Evolutionary conservation across 2,329 filamentous ascomycete species (phyloP), one percentile per base, ranked within the genome.

Genomic region (Ceratocystiopsis brevicomis): DNA sequence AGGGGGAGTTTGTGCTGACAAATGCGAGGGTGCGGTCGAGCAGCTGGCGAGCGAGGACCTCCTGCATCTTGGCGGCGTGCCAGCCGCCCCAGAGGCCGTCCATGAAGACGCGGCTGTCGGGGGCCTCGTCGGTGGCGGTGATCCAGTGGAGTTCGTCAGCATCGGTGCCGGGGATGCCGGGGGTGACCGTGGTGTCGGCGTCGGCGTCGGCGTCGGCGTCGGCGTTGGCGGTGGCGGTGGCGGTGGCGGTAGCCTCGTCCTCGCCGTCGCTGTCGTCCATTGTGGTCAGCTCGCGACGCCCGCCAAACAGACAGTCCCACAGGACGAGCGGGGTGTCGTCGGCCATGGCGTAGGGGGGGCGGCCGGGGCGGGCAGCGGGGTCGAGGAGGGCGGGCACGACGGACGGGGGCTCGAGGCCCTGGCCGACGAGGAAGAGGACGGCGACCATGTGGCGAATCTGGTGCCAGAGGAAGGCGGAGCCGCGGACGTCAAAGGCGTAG

Each of bases 371-470:
- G 49, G 69, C 70, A 25, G 64, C 54, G 10, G 82, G 65, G 56
- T 96, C 81, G 21, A 98, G 69, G 37, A 98, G 66, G 19, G 78
- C 68, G 42, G 74, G 68, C 38, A 96, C 67, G 14, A 96, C 62
- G 0, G 71, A 71, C 0, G 87, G 81, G 25, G 67, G 57, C 58
- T 98, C 90, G 15, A 93, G 71, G 0, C 85, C 77, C 61, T 98
- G 90, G 25, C 84, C 90, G 10, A 96, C 77, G 12, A 90, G 67
- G 64, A 98, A 96, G n/a, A 98, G 66, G 8, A 96, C 67, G 15
- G 79, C 75, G n/a, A 92, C 78, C 74, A 98, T 87, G 63, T 88
- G 84, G 19, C 90, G 78, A 51, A 98, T 92, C 63, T 98, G 90
- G 62, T 98, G 90, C 90, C 90, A 98, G 39, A 98, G 64, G 60